Percentiles rank a stretch among this genome's conserved stretches.
These are phyloP conservation scores for Penicillium concentricum DNA, from an alignment of 2,329 filamentous ascomycete species.

Conservation along the genomic window DNA sequence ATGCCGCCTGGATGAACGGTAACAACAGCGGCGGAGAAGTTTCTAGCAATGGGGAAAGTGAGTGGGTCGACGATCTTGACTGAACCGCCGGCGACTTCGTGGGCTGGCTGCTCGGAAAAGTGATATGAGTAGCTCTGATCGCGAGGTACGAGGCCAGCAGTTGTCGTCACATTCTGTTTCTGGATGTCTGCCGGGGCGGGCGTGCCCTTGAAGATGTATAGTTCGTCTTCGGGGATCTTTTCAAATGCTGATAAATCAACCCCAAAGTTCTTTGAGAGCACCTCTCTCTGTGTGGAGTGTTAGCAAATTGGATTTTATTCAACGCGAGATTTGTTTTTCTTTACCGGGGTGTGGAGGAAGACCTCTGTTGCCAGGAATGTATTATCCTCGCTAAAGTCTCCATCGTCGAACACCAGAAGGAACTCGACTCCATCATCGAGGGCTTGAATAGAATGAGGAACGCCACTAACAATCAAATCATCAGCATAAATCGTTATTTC, in stretches of 20 bases:
- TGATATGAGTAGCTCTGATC: conserved; percentile 66
- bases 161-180: conserved; percentile 59
- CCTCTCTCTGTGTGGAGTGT: conserved; percentile 35
- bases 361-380: conserved; percentile 70
- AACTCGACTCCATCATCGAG: conserved; percentile 67
- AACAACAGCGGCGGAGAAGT: conserved; percentile 70
- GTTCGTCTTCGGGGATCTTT: conserved; percentile 63
- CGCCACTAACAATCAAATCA: conserved; percentile 45
- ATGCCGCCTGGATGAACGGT: conserved; percentile 69
- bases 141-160: conserved; percentile 66
- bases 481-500: background rate
- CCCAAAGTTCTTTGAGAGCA: conserved; percentile 57
- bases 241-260: conserved; percentile 54
- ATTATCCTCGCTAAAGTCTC: conserved; percentile 66
- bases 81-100: conserved; percentile 65
- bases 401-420: conserved; percentile 62
- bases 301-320: background rate
- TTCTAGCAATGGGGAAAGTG: conserved; percentile 72
- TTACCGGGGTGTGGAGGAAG: conserved; percentile 44
- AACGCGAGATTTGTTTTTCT: background rate
- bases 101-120: conserved; percentile 68
- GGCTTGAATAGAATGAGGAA: conserved; percentile 75
- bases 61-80: conserved; percentile 74
- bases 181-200: conserved; percentile 62
- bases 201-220: conserved; percentile 75